phyloP scores from a whole-genome alignment of 2,329 filamentous ascomycete species.

The Talaromyces sp. region DNA sequence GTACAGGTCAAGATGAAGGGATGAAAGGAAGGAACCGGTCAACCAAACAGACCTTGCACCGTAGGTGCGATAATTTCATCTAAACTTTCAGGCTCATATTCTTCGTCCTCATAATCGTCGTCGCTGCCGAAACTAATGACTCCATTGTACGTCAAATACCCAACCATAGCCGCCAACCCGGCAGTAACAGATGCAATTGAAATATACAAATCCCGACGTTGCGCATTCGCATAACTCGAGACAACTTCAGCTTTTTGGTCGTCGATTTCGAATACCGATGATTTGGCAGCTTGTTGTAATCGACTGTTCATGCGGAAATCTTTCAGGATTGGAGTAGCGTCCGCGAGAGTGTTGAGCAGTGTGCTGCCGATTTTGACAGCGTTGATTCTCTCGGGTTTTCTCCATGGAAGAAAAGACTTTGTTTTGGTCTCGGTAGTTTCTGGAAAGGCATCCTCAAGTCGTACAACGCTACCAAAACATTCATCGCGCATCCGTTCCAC shows the following conservation, averaged over 20 bases:
- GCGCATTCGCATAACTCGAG: slow-evolving; percentile 21
- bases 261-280: slow-evolving; percentile 20
- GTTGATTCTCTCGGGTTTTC: slow-evolving; percentile 29
- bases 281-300: slow-evolving; percentile 30
- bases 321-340: slow-evolving; percentile 34
- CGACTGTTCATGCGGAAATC: slow-evolving; percentile 35
- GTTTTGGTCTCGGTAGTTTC: neutral
- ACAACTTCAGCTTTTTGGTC: slow-evolving; percentile 23
- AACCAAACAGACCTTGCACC: slow-evolving; percentile 6
- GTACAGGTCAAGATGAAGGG: neutral
- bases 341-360: slow-evolving; percentile 31
- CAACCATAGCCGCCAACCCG: slow-evolving; percentile 31
- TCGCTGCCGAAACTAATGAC: slow-evolving; percentile 15
- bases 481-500: slow-evolving; percentile 35
- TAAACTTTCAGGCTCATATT: neutral
- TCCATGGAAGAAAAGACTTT: slow-evolving; percentile 31
- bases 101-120: slow-evolving; percentile 5
- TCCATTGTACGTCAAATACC: slow-evolving; percentile 34
- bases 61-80: neutral
- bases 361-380: slow-evolving; percentile 30
- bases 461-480: slow-evolving; percentile 33
- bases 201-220: slow-evolving; percentile 31
- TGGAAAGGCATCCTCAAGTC: slow-evolving; percentile 22
- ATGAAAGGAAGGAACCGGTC: neutral
- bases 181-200: slow-evolving; percentile 34